These are phyloP conservation scores for Aspergillus sp. DNA, from an alignment of 2,329 filamentous ascomycete species.

Conservation along the genomic window DNA sequence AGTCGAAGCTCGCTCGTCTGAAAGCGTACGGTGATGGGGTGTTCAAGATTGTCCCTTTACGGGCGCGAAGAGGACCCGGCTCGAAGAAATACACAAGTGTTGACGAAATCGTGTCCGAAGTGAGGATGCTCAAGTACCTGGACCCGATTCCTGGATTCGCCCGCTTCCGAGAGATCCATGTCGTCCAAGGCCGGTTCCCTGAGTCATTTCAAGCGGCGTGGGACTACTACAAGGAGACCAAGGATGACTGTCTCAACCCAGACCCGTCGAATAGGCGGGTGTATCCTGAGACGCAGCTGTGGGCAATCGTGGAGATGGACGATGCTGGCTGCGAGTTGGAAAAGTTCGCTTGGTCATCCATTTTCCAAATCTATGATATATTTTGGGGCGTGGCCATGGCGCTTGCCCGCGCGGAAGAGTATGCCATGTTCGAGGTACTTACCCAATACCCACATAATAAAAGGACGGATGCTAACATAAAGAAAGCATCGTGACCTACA, in stretches of 20 bases:
- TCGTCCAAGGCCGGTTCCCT: slow-evolving; percentile 57
- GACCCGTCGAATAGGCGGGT: slow-evolving; percentile 54
- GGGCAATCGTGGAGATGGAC: slow-evolving; percentile 65
- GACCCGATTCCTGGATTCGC: slow-evolving; percentile 62
- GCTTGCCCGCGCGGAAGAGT: slow-evolving; percentile 60
- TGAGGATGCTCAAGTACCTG: slow-evolving; percentile 56
- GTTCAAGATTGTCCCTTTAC: slow-evolving; percentile 49
- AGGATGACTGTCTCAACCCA: slow-evolving; percentile 51
- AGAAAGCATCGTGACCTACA: slow-evolving; percentile 61
- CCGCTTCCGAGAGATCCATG: slow-evolving; percentile 57
- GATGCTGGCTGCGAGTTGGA: slow-evolving; percentile 61
- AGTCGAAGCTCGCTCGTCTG: slow-evolving; percentile 36
- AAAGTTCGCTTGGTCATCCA: slow-evolving; percentile 39
- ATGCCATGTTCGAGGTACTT: slow-evolving; percentile 55
- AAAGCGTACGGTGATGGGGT: slow-evolving; percentile 43
- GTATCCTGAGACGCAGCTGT: slow-evolving; percentile 57
- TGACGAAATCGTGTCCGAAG: slow-evolving; percentile 50
- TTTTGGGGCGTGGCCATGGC: slow-evolving; percentile 66
- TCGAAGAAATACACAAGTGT: slow-evolving; percentile 44
- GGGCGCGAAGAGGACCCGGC: slow-evolving; percentile 38
- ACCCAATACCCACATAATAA: too few relatives aligned
- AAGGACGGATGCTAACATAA: slow-evolving; percentile 8
- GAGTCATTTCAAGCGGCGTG: slow-evolving; percentile 49
- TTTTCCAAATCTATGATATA: slow-evolving; percentile 58
- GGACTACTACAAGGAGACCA: slow-evolving; percentile 37